Percentiles rank a stretch among this genome's conserved stretches.
phyloP scores from a whole-genome alignment of 2,329 filamentous ascomycete genomes.

The Trichoderma brevicompactum region DNA sequence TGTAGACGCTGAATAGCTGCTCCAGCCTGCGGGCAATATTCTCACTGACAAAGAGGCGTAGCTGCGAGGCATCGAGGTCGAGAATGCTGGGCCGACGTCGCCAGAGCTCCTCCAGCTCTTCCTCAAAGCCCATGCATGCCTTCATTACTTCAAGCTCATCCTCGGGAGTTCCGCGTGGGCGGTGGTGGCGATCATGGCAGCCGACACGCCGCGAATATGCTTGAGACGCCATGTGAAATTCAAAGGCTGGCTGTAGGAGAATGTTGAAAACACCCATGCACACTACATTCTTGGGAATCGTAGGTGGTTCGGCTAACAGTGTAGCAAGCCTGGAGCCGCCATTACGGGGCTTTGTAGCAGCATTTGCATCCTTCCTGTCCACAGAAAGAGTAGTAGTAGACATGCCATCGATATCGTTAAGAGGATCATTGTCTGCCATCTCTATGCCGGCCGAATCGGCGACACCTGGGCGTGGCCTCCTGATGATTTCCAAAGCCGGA shows the following conservation, averaged over 20 bases:
- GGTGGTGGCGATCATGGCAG: slow-evolving; percentile 16
- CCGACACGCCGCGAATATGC: slow-evolving; percentile 8
- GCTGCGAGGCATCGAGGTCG: neutral
- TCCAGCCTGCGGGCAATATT: slow-evolving; percentile 7
- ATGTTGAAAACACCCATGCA: slow-evolving; percentile 18
- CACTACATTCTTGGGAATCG: neutral
- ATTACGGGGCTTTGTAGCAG: neutral
- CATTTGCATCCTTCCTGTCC: neutral
- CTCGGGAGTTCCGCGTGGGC: slow-evolving; percentile 8
- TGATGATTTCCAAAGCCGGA: slow-evolving; percentile 9
- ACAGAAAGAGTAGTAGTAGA: neutral
- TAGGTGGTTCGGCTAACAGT: neutral
- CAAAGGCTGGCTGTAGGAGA: neutral
- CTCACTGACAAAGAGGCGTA: neutral
- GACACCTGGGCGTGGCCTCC: neutral
- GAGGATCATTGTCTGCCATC: neutral
- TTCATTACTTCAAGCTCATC: slow-evolving; percentile 16
- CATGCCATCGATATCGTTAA: neutral
- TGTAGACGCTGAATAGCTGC: slow-evolving; percentile 13
- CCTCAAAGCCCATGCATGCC: slow-evolving; percentile 8
- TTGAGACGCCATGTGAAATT: slow-evolving; percentile 14
- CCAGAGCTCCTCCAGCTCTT: neutral
- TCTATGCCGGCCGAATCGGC: neutral
- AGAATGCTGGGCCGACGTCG: slow-evolving; percentile 4
- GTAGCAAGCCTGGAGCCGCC: neutral